Evolutionary conservation across 179 eudicot species (phyloP).

Genomic region (Spinacia oleracea): DNA sequence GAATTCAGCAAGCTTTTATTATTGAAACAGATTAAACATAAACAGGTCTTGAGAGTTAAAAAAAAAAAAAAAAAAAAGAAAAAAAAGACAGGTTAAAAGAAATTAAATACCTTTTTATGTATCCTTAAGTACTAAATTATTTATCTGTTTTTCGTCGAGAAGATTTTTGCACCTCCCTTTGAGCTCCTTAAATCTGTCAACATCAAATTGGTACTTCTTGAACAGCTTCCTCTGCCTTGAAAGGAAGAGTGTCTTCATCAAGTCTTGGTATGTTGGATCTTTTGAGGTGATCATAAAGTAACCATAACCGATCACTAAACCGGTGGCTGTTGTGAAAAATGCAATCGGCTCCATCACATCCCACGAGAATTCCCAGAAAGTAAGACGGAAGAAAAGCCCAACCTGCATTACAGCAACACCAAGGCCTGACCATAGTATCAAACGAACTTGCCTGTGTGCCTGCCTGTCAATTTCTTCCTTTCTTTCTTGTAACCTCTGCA

Average conservation of each 20-base stretch:
- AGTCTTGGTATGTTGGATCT: conserved; percentile 80
- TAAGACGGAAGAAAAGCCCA: conserved; percentile 80
- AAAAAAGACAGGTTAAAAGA: conserved; percentile 11
- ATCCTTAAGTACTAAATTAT: conserved; percentile 39
- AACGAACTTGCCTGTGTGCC: conserved; percentile 82
- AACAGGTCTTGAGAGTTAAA: not conserved
- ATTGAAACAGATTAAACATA: not conserved
- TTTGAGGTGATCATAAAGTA: conserved; percentile 81
- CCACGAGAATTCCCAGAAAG: conserved; percentile 99
- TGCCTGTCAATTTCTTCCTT: conserved; percentile 68
- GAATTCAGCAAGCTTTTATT: conserved; percentile 13
- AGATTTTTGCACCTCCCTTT: conserved; percentile 59
- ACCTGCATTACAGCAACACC: conserved; percentile 55
- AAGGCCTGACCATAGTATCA: conserved; percentile 76
- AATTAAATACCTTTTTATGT: conserved; percentile 29
- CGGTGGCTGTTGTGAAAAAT: conserved; percentile 69
- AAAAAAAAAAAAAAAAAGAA: not conserved
- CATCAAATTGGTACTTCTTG: conserved; percentile 64
- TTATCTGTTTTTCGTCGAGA: conserved; percentile 44
- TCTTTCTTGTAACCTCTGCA: conserved; percentile 53
- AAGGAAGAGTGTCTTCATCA: conserved; percentile 73
- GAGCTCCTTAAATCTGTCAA: conserved; percentile 59
- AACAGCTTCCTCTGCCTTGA: conserved; percentile 83
- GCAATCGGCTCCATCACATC: conserved; percentile 97
- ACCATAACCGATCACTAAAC: conserved; percentile 70